Evolutionary conservation across 2,329 filamentous ascomycete genomes (phyloP), one percentile per base, ranked within the genome.

Genomic region (Phialocephala sp.): DNA sequence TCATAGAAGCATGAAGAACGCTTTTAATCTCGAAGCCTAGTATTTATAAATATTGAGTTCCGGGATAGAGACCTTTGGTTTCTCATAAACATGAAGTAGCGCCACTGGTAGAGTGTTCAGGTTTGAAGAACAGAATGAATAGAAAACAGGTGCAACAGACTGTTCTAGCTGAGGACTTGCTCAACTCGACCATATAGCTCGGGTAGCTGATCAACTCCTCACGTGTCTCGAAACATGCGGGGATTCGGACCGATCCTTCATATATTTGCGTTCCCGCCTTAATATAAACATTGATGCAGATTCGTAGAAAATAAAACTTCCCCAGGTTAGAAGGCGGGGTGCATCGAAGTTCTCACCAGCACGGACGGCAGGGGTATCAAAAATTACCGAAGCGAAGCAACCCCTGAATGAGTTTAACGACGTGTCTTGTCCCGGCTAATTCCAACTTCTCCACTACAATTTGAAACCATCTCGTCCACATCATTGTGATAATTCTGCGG

Each of bases 161-260:
- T n/a, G 11, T n/a, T 11, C 27, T 12, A 54, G 50, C 11, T 18
- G 22, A 54, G 24, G 9, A 54, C 24, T 35, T 54, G 50, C 50
- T 35, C 24, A 11, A n/a, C 8, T 9, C n/a, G 43, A 22, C 43
- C 43, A 32, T n/a, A 8, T 11, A 35, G 11, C 22, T 32, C 50
- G 50, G 11, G 22, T 54, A 32, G 50, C 9, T 62, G 57, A 24
- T 32, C 39, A 47, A 47, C 36, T 41, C 18, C 37, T 59, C 20
- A 47, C 8, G 37, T 43, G 36, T 59, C 20, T 45, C 57, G 5
- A 59, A 47, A 35, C 14, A 22, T 24, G 45, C 59, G 63, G 54
- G 39, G n/a, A 47, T 36, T 58, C 63, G 63, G 63, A 54, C 63
- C 63, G 63, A 22, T 35, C 59, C 59, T 55, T 62, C 35, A 59